These are phyloP conservation scores for Theobroma cacao DNA, from an alignment of 345 rosid genomes.

Conservation along the genomic window DNA sequence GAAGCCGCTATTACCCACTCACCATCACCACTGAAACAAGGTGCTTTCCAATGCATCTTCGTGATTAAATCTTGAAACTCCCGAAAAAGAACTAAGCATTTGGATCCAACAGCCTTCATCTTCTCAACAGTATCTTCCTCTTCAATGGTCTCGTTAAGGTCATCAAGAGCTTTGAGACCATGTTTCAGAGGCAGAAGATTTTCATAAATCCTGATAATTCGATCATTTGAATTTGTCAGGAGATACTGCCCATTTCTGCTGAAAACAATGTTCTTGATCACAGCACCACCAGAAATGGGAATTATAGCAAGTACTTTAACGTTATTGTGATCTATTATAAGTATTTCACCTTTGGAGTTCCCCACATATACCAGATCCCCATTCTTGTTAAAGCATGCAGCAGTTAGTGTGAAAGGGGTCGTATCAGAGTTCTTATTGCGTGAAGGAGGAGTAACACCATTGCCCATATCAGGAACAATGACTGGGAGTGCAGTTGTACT, in stretches of 20 bases:
- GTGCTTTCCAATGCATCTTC: slow-evolving; percentile 97
- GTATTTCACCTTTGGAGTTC: slow-evolving; percentile 93
- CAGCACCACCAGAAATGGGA: slow-evolving; percentile 65
- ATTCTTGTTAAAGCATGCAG: slow-evolving; percentile 90
- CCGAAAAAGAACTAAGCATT: slow-evolving; percentile 76
- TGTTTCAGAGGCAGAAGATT: slow-evolving; percentile 81
- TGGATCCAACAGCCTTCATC: slow-evolving; percentile 71
- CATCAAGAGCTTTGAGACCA: slow-evolving; percentile 46
- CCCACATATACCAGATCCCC: slow-evolving; percentile 97
- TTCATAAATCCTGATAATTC: slow-evolving; percentile 85
- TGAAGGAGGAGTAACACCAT: slow-evolving; percentile 53
- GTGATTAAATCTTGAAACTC: slow-evolving; percentile 98
- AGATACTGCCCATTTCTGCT: slow-evolving; percentile 89
- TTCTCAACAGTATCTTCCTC: slow-evolving; percentile 67
- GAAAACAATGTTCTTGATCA: slow-evolving; percentile 81
- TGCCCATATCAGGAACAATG: slow-evolving; percentile 47
- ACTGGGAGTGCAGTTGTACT: slow-evolving; percentile 74
- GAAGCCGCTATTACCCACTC: slow-evolving; percentile 99
- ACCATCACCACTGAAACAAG: slow-evolving; percentile 97
- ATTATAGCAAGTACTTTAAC: slow-evolving; percentile 63
- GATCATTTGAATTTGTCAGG: slow-evolving; percentile 94
- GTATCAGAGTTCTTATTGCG: slow-evolving; percentile 73
- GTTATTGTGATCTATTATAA: slow-evolving; percentile 70
- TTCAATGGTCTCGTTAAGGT: slow-evolving; percentile 41
- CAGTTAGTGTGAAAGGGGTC: slow-evolving; percentile 71